Evolutionary conservation across 2,329 filamentous ascomycete species (phyloP), one percentile per base, ranked within the genome.

Genomic region (Coniochaeta pulveracea): DNA sequence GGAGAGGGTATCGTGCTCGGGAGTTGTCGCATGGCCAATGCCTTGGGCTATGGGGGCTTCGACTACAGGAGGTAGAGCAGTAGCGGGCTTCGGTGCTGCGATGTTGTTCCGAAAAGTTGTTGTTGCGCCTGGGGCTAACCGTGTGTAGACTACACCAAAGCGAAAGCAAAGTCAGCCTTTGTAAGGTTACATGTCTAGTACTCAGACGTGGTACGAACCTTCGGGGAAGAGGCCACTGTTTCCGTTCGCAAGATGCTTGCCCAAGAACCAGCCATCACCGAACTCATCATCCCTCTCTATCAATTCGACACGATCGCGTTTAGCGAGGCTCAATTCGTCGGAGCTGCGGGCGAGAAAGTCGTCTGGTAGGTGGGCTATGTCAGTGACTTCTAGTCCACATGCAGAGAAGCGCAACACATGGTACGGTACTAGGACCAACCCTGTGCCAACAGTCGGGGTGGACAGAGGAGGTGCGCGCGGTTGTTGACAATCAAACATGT

Each of bases 331-430:
- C 50, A 98, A 69, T 66, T 98, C 91, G 60, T 98, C 91, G 37
- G 84, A 81, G 56, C 86, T 93, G 45, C 91, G 78, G 37, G 89
- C 88, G 46, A 78, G 66, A 56, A 98, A 96, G 59, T 95, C 86
- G 60, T 98, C 85, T 93, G 42, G 30, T 34, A 22, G 19, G 6
- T 14, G 29, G 26, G 10, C 16, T 23, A 16, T 10, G 38, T 46
- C 33, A 46, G 44, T 29, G 30, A 30, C 15, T 25, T 34, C 25
- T 29, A n/a, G 34, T 24, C 9, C 22, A 9, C n/a, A n/a, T 30
- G 37, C 15, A 34, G 27, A 36, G 23, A 22, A 30, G 32, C 16
- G 10, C 35, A 27, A 18, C 10, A 24, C n/a, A n/a, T n/a, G n/a
- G n/a, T n/a, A n/a, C n/a, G n/a, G n/a, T n/a, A n/a, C n/a, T n/a